phyloP scores from a whole-genome alignment of 78 protist species.

The Guillardia theta region DNA sequence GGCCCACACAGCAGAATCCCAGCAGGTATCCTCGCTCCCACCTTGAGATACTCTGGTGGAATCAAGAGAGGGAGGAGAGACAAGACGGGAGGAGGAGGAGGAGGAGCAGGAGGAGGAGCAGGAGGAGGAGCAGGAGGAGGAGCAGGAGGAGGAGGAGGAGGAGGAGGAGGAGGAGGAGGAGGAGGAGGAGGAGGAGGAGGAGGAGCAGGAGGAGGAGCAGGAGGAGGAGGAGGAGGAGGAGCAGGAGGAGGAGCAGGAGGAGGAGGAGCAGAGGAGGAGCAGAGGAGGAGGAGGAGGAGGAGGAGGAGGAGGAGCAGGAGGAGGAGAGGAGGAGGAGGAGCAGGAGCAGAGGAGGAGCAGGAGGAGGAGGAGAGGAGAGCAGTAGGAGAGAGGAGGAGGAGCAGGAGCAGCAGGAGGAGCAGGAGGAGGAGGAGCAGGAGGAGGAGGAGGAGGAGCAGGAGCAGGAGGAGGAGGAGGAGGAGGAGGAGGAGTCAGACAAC shows the following conservation, averaged over 20 bases:
- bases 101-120: not conserved
- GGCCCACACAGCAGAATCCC: constrained; percentile 73
- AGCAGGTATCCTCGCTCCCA: not conserved
- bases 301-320: not conserved
- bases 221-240: not conserved
- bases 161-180: not conserved
- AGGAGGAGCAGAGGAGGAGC: not conserved
- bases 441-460: not conserved
- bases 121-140: not conserved
- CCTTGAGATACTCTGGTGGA: not conserved
- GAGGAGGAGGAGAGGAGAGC: not conserved
- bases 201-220: not conserved
- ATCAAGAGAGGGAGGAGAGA: not conserved
- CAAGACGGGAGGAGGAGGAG: not conserved
- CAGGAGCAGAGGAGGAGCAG: not conserved
- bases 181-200: not conserved
- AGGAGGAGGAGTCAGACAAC: not conserved
- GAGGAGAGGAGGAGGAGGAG: not conserved
- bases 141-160: not conserved
- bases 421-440: not conserved
- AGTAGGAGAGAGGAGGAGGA: not conserved
- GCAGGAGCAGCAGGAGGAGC: not conserved
- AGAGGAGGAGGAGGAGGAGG: not conserved
- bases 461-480: not conserved
- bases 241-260: not conserved